phyloP scores from a whole-genome alignment of 306 rosid species.

The Dalbergia cultrata region DNA sequence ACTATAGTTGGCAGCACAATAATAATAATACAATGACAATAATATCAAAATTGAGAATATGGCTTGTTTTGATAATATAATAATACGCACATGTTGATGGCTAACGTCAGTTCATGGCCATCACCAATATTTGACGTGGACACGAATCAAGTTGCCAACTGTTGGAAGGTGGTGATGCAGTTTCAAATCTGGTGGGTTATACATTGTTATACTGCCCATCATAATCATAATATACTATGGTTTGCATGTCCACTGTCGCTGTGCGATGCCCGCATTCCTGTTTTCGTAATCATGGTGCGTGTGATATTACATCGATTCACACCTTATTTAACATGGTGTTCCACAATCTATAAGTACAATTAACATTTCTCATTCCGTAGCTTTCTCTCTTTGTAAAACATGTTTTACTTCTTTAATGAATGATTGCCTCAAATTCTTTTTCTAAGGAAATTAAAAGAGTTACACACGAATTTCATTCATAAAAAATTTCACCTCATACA shows the following conservation, averaged over 20 bases:
- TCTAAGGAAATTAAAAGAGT: no score
- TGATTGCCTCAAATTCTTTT: not conserved
- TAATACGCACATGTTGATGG: not conserved
- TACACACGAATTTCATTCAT: no score
- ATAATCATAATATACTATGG: no score
- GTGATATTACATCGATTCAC: no score
- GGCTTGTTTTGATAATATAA: not conserved
- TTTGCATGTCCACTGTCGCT: not conserved
- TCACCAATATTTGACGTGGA: conserved; percentile 13
- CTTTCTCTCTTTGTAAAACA: not conserved
- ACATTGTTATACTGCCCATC: not conserved
- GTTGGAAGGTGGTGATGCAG: conserved; percentile 29
- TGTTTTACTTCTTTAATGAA: not conserved
- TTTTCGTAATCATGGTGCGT: no score
- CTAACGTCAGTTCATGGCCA: not conserved
- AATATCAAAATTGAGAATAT: not conserved
- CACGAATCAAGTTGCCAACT: conserved; percentile 16
- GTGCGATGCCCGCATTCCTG: no score
- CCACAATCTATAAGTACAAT: no score
- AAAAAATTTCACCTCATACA: no score
- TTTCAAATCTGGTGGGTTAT: conserved; percentile 1
- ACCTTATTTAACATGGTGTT: no score
- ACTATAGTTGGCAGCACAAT: no score
- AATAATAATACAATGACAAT: no score
- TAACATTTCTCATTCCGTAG: no score